Percentiles rank a stretch among this genome's conserved stretches.
Evolutionary conservation across 2,329 filamentous ascomycete genomes (phyloP).

Genomic region (Phialemonium atrogriseum): DNA sequence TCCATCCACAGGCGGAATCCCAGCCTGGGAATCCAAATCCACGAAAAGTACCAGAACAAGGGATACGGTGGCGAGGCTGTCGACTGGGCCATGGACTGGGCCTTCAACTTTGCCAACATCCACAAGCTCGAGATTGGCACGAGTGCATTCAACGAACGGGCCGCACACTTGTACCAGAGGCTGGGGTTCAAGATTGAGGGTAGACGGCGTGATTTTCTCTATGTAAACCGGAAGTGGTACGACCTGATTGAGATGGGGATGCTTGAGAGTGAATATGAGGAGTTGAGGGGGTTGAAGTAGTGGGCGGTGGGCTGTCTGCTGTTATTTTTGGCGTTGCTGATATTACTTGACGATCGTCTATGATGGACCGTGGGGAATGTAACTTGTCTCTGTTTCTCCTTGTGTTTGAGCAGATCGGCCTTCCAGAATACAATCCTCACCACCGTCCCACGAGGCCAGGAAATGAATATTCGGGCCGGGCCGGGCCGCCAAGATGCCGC

Average conservation of each 20-base stretch:
- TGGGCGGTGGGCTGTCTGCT: too few relatives aligned
- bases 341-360: too few relatives aligned
- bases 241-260: conserved; percentile 24
- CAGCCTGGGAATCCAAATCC: conserved; percentile 24
- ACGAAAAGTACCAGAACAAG: conserved; percentile 17
- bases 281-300: too few relatives aligned
- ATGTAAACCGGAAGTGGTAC: conserved; percentile 25
- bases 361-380: too few relatives aligned
- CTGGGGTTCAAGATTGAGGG: conserved; percentile 27
- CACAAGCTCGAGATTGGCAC: conserved; percentile 25
- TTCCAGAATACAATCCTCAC: too few relatives aligned
- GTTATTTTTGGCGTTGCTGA: too few relatives aligned
- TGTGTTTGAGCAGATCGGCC: too few relatives aligned
- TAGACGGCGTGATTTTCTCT: conserved; percentile 21
- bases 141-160: conserved; percentile 23
- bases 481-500: too few relatives aligned
- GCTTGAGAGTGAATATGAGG: conserved; percentile 9
- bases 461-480: too few relatives aligned
- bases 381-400: too few relatives aligned
- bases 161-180: conserved; percentile 21
- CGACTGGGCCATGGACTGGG: conserved; percentile 18
- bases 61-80: conserved; percentile 30
- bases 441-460: too few relatives aligned
- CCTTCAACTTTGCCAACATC: conserved; percentile 23
- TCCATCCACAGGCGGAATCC: conserved; percentile 31